These are phyloP conservation scores for Fusarium udum DNA, from an alignment of 2,329 filamentous ascomycete genomes.

Conservation along the genomic window DNA sequence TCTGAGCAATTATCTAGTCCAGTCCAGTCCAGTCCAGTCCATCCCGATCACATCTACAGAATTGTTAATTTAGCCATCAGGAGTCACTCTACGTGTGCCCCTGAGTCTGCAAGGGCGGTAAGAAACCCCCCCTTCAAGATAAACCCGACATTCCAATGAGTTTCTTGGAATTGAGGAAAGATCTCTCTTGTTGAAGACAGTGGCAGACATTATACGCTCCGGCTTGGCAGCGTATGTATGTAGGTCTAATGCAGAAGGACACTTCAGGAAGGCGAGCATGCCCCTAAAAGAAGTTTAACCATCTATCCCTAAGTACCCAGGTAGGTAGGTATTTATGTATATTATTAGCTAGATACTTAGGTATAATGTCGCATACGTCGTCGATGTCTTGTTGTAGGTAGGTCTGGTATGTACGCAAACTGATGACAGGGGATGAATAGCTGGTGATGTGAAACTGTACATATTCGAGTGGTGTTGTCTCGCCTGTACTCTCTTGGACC, in stretches of 20 bases:
- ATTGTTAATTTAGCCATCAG: not conserved
- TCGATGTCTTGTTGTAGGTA: not conserved
- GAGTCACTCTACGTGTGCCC: not conserved
- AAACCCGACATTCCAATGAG: conserved; percentile 13
- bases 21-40: not conserved
- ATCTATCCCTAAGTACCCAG: not conserved
- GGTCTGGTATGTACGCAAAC: not conserved
- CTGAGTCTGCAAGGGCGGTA: conserved; percentile 18
- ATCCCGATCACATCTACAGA: not conserved
- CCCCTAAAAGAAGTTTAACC: not conserved
- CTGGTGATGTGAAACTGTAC: conserved; percentile 2
- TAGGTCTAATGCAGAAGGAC: conserved; percentile 5
- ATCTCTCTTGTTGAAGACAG: not conserved
- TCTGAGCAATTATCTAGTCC: not conserved
- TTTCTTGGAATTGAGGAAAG: not conserved
- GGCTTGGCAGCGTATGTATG: conserved; percentile 24
- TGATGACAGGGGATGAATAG: not conserved
- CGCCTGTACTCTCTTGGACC: conserved; percentile 1
- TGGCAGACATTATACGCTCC: conserved; percentile 7
- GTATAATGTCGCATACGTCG: not conserved
- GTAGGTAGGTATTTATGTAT: not conserved
- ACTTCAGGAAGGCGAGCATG: conserved; percentile 3
- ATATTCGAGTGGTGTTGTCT: not conserved
- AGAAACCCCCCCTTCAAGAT: not conserved
- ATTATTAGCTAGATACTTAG: not conserved